A percentile compares a stretch with the other conserved stretches of the same genome.
Conservation (phyloP, 176 grass and related monocot genomes). For the Poa pratensis region DNA sequence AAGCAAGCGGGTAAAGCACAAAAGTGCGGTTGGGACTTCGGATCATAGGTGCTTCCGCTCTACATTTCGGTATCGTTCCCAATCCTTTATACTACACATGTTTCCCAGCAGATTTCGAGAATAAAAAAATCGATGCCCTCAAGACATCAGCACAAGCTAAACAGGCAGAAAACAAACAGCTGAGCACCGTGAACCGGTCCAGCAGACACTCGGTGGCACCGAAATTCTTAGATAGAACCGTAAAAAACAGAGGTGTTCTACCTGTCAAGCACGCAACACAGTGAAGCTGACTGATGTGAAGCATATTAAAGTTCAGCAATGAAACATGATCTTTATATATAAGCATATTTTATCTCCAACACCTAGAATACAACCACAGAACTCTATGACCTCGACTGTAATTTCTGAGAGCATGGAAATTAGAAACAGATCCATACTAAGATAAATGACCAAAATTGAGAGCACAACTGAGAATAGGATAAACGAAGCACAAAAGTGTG, state of each 20-base stretch:
- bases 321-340: not conserved
- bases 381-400: not conserved
- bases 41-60: too few relatives aligned
- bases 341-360: not conserved
- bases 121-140: too few relatives aligned
- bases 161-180: too few relatives aligned
- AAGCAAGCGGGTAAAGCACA: too few relatives aligned
- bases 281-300: not conserved
- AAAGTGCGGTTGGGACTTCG: too few relatives aligned
- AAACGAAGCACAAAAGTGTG: not conserved
- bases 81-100: too few relatives aligned
- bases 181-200: not conserved
- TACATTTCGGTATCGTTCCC: too few relatives aligned
- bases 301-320: not conserved
- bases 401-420: not conserved
- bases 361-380: not conserved
- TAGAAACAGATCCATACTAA: not conserved
- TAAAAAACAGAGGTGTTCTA: conserved; percentile 1
- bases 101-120: too few relatives aligned
- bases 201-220: not conserved
- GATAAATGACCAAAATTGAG: not conserved
- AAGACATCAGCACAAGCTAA: too few relatives aligned
- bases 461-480: not conserved
- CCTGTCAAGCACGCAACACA: not conserved
- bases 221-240: not conserved